Percentiles rank a stretch among this genome's conserved stretches.
phyloP scores from a whole-genome alignment of 2,329 filamentous ascomycete species.

The Fusarium begoniae region DNA sequence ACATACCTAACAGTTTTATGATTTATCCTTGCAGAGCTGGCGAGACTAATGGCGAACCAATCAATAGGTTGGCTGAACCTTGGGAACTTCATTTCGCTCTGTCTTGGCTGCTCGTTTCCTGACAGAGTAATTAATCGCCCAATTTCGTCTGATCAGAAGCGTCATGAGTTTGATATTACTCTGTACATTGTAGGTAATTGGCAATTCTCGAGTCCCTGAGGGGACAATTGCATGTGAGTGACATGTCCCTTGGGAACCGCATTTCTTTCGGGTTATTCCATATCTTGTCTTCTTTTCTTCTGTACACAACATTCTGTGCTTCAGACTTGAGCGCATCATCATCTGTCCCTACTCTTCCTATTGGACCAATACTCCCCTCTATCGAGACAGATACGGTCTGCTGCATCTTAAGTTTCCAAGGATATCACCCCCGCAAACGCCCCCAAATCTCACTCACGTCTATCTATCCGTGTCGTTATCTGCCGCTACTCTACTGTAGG shows the following conservation, averaged over 20 bases:
- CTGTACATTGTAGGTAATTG: not conserved
- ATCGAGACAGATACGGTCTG: slow-evolving; percentile 23
- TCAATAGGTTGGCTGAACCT: slow-evolving; percentile 13
- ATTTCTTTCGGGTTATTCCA: not conserved
- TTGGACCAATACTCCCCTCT: slow-evolving; percentile 6
- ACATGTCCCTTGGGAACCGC: not conserved
- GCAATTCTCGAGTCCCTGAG: not conserved
- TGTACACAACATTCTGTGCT: slow-evolving; percentile 16
- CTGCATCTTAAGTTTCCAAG: slow-evolving; percentile 28
- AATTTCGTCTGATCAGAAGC: slow-evolving; percentile 14
- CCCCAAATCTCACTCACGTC: slow-evolving; percentile 29
- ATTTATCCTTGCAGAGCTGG: slow-evolving; percentile 1
- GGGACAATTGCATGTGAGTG: not conserved
- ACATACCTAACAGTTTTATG: not conserved
- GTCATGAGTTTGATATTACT: slow-evolving; percentile 12
- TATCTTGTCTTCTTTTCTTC: not conserved
- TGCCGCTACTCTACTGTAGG: slow-evolving; percentile 6
- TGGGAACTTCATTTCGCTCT: slow-evolving; percentile 19
- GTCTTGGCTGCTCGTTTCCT: slow-evolving; percentile 29
- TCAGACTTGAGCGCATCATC: slow-evolving; percentile 17
- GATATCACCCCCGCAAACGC: slow-evolving; percentile 26
- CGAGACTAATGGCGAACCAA: slow-evolving; percentile 26
- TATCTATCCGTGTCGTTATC: slow-evolving; percentile 15
- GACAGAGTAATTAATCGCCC: slow-evolving; percentile 19
- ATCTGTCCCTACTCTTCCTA: slow-evolving; percentile 9